A percentile compares a stretch with the other conserved stretches of the same genome.
Conservation (phyloP, 2,329 filamentous ascomycete genomes). For the Colletotrichum magnum region DNA sequence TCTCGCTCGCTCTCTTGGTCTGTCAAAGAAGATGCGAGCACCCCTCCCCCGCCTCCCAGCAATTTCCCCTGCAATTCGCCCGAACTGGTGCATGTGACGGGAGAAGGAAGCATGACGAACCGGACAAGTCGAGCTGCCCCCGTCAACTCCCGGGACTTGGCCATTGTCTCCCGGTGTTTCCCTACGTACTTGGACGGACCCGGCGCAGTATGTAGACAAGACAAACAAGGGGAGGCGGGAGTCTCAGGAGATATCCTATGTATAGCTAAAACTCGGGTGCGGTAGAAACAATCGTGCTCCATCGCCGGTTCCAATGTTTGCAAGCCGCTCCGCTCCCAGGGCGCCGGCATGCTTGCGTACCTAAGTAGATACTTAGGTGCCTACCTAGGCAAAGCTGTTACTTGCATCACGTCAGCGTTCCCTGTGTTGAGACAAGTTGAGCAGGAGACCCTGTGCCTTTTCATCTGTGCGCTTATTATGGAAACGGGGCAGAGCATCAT, state of each 20-base stretch:
- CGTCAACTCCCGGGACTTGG: conserved; percentile 34
- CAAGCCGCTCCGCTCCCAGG: not conserved
- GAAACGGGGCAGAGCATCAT: too few relatives aligned
- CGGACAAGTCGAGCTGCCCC: conserved; percentile 3
- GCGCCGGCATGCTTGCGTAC: not conserved
- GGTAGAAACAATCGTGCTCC: conserved; percentile 27
- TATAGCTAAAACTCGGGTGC: conserved; percentile 40
- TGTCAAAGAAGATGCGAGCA: not conserved
- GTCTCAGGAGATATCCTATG: conserved; percentile 41
- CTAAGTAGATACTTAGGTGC: too few relatives aligned
- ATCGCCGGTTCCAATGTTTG: conserved; percentile 10
- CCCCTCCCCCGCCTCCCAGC: conserved; percentile 1
- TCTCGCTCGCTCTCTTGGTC: too few relatives aligned
- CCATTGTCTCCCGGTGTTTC: conserved; percentile 27
- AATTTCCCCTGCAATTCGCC: too few relatives aligned
- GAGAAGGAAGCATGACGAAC: conserved; percentile 1
- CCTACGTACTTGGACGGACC: conserved; percentile 17
- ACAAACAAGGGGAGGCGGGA: not conserved
- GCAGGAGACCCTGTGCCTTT: not conserved
- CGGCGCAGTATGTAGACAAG: not conserved
- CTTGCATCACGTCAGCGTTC: conserved; percentile 22
- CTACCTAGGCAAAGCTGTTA: conserved; percentile 14
- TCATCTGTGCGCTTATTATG: too few relatives aligned
- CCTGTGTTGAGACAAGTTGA: conserved; percentile 20
- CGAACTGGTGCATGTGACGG: conserved; percentile 29